These are phyloP conservation scores for Cyclotella choctawhatcheeana DNA, from an alignment of 108 stramenopile species.

Conservation along the genomic window DNA sequence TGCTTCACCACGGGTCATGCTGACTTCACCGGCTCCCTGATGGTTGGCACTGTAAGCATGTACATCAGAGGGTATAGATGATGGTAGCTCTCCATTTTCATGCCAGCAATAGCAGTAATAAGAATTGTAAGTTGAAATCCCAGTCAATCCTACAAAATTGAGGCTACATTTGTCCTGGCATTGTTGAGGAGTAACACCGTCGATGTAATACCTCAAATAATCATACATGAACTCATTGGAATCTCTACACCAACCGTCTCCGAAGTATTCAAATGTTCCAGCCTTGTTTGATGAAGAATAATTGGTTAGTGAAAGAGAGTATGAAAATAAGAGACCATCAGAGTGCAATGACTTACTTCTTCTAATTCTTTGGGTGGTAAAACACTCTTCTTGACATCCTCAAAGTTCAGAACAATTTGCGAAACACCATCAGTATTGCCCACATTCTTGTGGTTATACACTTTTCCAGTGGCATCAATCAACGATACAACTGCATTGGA, in stretches of 20 bases:
- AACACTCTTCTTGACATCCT: neutral
- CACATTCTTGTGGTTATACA: neutral
- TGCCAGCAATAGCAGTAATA: slow-evolving; percentile 11
- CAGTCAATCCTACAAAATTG: neutral
- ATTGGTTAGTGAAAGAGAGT: too few relatives aligned
- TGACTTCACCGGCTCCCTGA: slow-evolving; percentile 2
- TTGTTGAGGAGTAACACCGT: neutral
- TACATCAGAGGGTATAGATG: neutral
- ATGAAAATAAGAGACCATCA: neutral
- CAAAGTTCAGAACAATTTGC: neutral
- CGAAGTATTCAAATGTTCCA: slow-evolving; percentile 1
- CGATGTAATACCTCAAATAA: slow-evolving; percentile 1
- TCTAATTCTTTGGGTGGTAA: neutral
- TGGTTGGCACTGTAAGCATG: slow-evolving; percentile 1
- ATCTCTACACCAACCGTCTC: slow-evolving; percentile 4
- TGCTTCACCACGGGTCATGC: neutral
- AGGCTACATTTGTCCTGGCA: slow-evolving; percentile 2
- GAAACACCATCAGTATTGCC: neutral
- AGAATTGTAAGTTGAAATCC: slow-evolving; percentile 2
- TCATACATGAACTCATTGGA: neutral
- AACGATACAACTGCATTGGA: slow-evolving; percentile 16
- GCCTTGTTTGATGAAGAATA: neutral
- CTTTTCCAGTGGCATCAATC: neutral
- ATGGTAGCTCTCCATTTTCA: neutral
- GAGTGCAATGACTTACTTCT: neutral